phyloP scores from a whole-genome alignment of 2,329 filamentous ascomycete species.

The Purpureocillium lavendulum region DNA sequence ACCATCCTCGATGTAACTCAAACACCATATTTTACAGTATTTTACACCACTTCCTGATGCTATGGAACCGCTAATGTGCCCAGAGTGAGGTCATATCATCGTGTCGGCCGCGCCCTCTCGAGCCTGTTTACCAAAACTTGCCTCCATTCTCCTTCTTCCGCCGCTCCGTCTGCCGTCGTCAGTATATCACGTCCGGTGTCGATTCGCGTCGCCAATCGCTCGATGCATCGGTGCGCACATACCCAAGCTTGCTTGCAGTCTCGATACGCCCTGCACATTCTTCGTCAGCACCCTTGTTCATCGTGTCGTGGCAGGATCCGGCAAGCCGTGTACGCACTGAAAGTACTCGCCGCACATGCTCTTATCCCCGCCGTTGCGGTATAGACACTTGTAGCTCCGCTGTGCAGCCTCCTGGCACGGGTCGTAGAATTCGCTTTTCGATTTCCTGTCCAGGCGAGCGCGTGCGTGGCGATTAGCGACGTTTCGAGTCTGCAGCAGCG shows the following conservation, averaged over 20 bases:
- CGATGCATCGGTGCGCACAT: too few species aligned
- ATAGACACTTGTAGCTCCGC: constrained; percentile 77
- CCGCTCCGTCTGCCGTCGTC: constrained; percentile 9
- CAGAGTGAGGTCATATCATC: neutral
- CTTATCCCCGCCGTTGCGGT: constrained; percentile 78
- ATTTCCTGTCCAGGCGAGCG: constrained; percentile 52
- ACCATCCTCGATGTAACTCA: too few species aligned
- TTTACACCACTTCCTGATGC: too few species aligned
- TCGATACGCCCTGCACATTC: constrained; percentile 64
- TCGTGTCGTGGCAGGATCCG: neutral
- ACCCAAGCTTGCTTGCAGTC: constrained; percentile 97
- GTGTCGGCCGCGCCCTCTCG: neutral
- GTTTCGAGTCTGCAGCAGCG: neutral
- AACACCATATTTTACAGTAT: too few species aligned
- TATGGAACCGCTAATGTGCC: too few species aligned
- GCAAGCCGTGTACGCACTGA: constrained; percentile 54
- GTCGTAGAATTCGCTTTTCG: constrained; percentile 83
- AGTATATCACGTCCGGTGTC: neutral
- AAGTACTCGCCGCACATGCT: constrained; percentile 95
- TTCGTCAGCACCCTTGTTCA: neutral
- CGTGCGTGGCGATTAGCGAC: neutral
- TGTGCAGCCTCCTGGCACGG: constrained; percentile 90
- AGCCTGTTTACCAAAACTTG: constrained; percentile 8
- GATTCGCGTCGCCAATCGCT: too few species aligned
- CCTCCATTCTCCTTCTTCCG: constrained; percentile 12